Base-by-base conservation (phyloP, 257 asterid species). In the Dorcoceras hygrometricum region DNA sequence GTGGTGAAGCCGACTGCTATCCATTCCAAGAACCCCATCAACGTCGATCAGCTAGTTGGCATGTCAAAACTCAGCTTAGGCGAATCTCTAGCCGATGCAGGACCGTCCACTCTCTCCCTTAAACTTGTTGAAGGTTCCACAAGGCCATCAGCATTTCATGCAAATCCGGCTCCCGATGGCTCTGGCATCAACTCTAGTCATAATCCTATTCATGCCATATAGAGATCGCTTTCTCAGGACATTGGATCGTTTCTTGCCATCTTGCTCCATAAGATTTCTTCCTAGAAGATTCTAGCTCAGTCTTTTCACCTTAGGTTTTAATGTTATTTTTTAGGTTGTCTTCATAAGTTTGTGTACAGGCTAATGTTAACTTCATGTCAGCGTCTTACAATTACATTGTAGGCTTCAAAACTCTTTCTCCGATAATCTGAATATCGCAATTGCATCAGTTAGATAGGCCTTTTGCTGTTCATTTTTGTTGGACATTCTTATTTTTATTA, bases 121-220 rank as follows among this genome's bases (percentile, higher is more conserved):
- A 85, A 87, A 59, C 80, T 90, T 18, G 89, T 65, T 0, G 96
- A 93, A 39, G 97, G 99, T 57, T 83, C 97, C 0, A 61, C 86
- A 0, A 84, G 97, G 83, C 97, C 95, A 14, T 94, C 99, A 0
- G 99, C 99, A 48, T 90, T 94, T 75, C 97, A 94, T 71, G 92
- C 99, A 23, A 94, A 85, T 71, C 83, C 92, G 0, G 64, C 84
- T 56, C 73, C 96, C 8, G 80, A 85, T 28, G 70, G 73, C 76
- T 77, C 96, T 9, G 84, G 81, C 77, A 80, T 88, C 68, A 82
- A 77, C 73, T 78, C 96, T 26, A 83, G 83, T 84, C 91, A 81
- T 74, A 89, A 70, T 69, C 94, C 91, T 24, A 91, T 91, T 77
- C 96, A 84, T 75, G 96, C 92, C 12, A 74, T 89, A 62, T 91